phyloP scores from a whole-genome alignment of 495 filamentous ascomycete genomes.

The Pseudoneurospora amorphoporcata region DNA sequence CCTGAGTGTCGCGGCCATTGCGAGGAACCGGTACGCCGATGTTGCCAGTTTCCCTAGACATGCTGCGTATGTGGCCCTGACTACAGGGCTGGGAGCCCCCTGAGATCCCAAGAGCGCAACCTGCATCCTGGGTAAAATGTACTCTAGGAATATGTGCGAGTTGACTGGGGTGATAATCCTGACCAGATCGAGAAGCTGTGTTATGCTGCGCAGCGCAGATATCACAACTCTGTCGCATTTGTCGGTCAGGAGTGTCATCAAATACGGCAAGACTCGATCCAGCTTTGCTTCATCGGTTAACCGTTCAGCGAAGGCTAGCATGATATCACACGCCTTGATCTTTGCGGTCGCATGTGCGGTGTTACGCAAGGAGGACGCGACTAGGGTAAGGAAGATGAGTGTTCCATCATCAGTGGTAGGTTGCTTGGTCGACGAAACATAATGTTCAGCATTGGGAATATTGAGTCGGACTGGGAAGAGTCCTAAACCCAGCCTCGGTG shows the following conservation, averaged over 20 bases:
- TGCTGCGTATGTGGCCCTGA: slow-evolving; percentile 84
- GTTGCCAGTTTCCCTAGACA: slow-evolving; percentile 86
- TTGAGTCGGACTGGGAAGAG: slow-evolving; percentile 73
- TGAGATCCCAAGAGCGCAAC: slow-evolving; percentile 50
- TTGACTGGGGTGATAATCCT: slow-evolving; percentile 86
- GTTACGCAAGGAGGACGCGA: slow-evolving; percentile 79
- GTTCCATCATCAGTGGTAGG: slow-evolving; percentile 72
- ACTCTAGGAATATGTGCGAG: slow-evolving; percentile 89
- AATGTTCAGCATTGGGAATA: slow-evolving; percentile 73
- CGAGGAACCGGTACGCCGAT: slow-evolving; percentile 75
- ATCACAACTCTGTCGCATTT: slow-evolving; percentile 71
- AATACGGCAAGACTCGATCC: slow-evolving; percentile 84
- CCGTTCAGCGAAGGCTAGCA: slow-evolving; percentile 85
- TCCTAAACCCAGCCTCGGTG: slow-evolving; percentile 37
- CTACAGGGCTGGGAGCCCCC: slow-evolving; percentile 52
- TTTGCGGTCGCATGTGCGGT: slow-evolving; percentile 80
- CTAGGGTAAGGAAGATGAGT: slow-evolving; percentile 78
- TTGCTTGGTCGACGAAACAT: slow-evolving; percentile 34
- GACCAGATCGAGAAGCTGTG: slow-evolving; percentile 81
- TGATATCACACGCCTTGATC: slow-evolving; percentile 82
- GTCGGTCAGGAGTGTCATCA: slow-evolving; percentile 73
- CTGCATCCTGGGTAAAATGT: slow-evolving; percentile 77
- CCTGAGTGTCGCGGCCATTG: slow-evolving; percentile 79
- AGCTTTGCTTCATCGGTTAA: slow-evolving; percentile 94
- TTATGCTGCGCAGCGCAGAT: slow-evolving; percentile 72